These are phyloP conservation scores for Hemerocallis citrina DNA, from an alignment of 106 monocot genomes.

Conservation along the genomic window DNA sequence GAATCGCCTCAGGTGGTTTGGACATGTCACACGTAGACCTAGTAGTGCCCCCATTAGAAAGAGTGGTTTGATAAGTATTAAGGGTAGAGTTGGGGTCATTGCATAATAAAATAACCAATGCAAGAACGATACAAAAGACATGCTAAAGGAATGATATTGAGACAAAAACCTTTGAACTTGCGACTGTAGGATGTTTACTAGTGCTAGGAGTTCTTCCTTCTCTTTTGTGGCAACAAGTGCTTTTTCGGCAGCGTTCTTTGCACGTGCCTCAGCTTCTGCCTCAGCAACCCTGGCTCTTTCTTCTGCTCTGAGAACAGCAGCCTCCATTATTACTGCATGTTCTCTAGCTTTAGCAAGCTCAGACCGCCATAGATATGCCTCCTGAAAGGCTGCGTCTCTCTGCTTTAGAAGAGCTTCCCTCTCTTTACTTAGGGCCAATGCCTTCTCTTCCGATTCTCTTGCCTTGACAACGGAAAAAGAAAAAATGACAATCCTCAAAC, in stretches of 20 bases:
- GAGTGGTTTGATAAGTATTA: too few relatives aligned
- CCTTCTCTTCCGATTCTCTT: slow-evolving; percentile 68
- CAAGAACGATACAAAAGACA: background rate
- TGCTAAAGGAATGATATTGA: background rate
- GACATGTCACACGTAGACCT: too few relatives aligned
- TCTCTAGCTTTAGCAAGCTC: slow-evolving; percentile 96
- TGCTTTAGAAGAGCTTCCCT: slow-evolving; percentile 61
- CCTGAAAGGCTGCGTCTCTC: slow-evolving; percentile 74
- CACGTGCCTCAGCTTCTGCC: slow-evolving; percentile 47
- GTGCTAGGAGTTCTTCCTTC: slow-evolving; percentile 76
- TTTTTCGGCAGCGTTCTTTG: slow-evolving; percentile 61
- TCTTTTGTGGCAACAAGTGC: slow-evolving; percentile 51
- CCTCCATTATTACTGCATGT: slow-evolving; percentile 78
- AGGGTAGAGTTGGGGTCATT: too few relatives aligned
- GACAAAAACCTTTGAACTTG: slow-evolving; percentile 69
- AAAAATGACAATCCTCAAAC: background rate
- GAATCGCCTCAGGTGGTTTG: too few relatives aligned
- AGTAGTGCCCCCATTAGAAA: too few relatives aligned
- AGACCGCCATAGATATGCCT: slow-evolving; percentile 82
- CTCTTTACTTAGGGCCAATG: slow-evolving; percentile 37
- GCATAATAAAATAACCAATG: background rate
- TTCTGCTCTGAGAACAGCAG: slow-evolving; percentile 85
- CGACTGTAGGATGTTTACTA: slow-evolving; percentile 62
- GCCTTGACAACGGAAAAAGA: slow-evolving; percentile 25
- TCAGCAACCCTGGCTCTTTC: slow-evolving; percentile 76